Base-by-base conservation (phyloP, 1,139 yeast species). In the Lodderomyces metapsilosis region DNA sequence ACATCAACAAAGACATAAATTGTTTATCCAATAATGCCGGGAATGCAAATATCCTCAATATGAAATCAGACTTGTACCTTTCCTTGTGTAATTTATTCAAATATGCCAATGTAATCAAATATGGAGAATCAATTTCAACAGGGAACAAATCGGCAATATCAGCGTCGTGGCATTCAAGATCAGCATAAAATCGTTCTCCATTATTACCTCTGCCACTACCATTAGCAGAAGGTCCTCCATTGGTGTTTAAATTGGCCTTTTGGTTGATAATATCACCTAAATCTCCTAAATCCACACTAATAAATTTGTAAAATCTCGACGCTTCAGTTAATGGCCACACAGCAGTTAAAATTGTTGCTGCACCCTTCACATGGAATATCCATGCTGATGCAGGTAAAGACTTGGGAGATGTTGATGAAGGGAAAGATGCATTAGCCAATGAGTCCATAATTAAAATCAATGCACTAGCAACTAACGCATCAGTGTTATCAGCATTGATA, bases 331-430 rank as follows among this genome's bases (percentile, higher is more conserved):
- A 68, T 3, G 96, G 96, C 87, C 97, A 89, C 12, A 89, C 96
- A 1, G 97, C 95, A 1, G 96, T 86, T 43, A 91, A 69, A 38
- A 91, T 91, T 0, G 97, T 91, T 4, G 96, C 96, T 0, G 97
- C 96, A 17, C 97, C 98, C 54, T 94, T 87, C 11, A 91, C 97
- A 58, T 91, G 97, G 68, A 88, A 92, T 43, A 91, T 83, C 98
- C 98, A 91, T 0, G 97, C 96, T 6, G 92, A 83, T 1, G 97
- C 92, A 1, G 96, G 95, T 42, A 89, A 66, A 4, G 88, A 78
- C 51, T 80, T 81, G 3, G 76, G 76, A 4, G 74, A 66, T 23
- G 84, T 75, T 3, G 82, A 71, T 4, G 79, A 72, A 2, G 95
- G 89, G 36, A 83, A 71, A 2, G 95, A 81, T 0, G 97, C 97